phyloP scores from a whole-genome alignment of 1,139 yeast species.

The Protomyces macrosporus region DNA sequence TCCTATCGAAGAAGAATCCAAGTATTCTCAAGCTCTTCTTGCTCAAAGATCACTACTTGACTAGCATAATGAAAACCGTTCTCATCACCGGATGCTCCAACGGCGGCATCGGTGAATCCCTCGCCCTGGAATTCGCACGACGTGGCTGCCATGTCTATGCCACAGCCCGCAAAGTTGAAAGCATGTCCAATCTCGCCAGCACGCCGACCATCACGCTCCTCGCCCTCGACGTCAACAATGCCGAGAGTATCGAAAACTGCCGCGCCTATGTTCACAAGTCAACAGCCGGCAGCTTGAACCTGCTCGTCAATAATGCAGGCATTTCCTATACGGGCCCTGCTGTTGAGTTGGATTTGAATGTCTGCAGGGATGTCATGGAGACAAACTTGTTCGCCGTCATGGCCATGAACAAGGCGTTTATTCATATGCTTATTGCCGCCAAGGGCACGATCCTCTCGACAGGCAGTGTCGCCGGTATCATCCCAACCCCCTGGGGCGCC shows the following conservation, averaged over 20 bases:
- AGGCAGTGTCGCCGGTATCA: slow-evolving; percentile 63
- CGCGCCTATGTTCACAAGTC: slow-evolving; percentile 40
- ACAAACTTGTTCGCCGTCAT: slow-evolving; percentile 70
- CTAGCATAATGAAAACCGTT: slow-evolving; percentile 39
- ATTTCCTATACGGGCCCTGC: slow-evolving; percentile 68
- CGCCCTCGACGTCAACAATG: slow-evolving; percentile 51
- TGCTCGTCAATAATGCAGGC: slow-evolving; percentile 66
- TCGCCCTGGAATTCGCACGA: slow-evolving; percentile 59
- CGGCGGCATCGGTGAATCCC: slow-evolving; percentile 63
- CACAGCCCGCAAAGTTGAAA: slow-evolving; percentile 64
- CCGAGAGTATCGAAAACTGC: slow-evolving; percentile 47
- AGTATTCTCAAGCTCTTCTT: background rate
- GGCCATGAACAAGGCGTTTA: slow-evolving; percentile 56
- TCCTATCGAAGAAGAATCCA: background rate
- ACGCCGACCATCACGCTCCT: slow-evolving; percentile 40
- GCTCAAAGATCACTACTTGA: background rate
- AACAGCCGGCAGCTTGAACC: slow-evolving; percentile 42
- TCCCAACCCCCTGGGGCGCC: slow-evolving; percentile 67
- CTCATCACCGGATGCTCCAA: slow-evolving; percentile 77
- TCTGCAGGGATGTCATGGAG: slow-evolving; percentile 51
- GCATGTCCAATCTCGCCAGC: slow-evolving; percentile 52
- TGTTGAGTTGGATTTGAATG: slow-evolving; percentile 57
- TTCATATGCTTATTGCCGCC: slow-evolving; percentile 55
- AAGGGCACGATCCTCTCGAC: slow-evolving; percentile 70
- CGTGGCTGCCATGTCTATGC: slow-evolving; percentile 51